Percentiles rank a stretch among this genome's conserved stretches.
These are phyloP conservation scores for Suillus spraguei DNA, from an alignment of 768 basidiomycete species.

Conservation along the genomic window DNA sequence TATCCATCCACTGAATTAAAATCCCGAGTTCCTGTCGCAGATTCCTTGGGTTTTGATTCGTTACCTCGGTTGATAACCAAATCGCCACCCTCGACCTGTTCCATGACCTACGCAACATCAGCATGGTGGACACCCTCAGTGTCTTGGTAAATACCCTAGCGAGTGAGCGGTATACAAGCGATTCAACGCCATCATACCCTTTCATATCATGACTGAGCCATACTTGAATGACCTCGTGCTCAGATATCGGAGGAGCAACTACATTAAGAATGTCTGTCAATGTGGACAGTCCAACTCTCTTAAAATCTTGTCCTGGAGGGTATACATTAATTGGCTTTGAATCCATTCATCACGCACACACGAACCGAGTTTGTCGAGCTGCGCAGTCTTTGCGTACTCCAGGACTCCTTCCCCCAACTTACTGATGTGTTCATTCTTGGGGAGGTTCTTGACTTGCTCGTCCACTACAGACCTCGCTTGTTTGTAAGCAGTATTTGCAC, in stretches of 20 bases:
- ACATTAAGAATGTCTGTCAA: conserved; percentile 92
- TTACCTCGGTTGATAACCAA: conserved; percentile 84
- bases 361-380: conserved; percentile 88
- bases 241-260: conserved; percentile 97
- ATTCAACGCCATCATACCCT: conserved; percentile 94
- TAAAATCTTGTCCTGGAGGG: conserved; percentile 81
- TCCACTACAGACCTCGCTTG: conserved; percentile 89
- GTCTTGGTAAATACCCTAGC: conserved; percentile 59
- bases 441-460: conserved; percentile 88
- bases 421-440: conserved; percentile 83
- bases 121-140: conserved; percentile 5
- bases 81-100: conserved; percentile 93
- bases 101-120: conserved; percentile 66
- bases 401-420: conserved; percentile 88
- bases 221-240: conserved; percentile 96
- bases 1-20: conserved; percentile 85
- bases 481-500: conserved; percentile 82
- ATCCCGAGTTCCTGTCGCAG: conserved; percentile 53
- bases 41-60: conserved; percentile 70
- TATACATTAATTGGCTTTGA: conserved; percentile 16
- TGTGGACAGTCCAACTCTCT: conserved; percentile 83
- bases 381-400: conserved; percentile 85
- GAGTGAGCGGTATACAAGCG: conserved; percentile 88
- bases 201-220: conserved; percentile 96
- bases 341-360: conserved; percentile 14